A percentile compares a stretch with the other conserved stretches of the same genome.
These are phyloP conservation scores for Gastrodia elata DNA, from an alignment of 106 monocot species.

Conservation along the genomic window DNA sequence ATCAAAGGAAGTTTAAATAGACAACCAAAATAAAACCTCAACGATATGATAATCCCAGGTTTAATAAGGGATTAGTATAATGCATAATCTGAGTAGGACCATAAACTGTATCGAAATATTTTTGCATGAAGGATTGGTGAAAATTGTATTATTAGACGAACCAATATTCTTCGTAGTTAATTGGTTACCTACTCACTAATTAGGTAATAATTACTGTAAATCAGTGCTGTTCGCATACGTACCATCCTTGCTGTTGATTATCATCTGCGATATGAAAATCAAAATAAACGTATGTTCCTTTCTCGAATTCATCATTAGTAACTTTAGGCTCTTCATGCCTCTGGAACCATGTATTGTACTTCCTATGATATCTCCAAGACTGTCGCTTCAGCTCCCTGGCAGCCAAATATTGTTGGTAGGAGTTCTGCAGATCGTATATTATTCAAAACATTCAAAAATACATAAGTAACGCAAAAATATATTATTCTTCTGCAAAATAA, in stretches of 20 bases:
- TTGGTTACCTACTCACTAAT: too few relatives aligned
- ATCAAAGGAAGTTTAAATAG: too few relatives aligned
- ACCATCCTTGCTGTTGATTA: constrained; percentile 77
- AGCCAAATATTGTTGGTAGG: constrained; percentile 93
- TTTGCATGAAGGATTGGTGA: not conserved
- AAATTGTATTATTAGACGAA: not conserved
- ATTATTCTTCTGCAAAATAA: too few relatives aligned
- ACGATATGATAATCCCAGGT: too few relatives aligned
- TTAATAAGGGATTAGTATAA: too few relatives aligned
- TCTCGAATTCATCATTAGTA: constrained; percentile 86
- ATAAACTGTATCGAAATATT: too few relatives aligned
- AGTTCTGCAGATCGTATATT: constrained; percentile 64
- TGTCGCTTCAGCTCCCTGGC: constrained; percentile 88
- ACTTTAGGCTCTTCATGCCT: constrained; percentile 94
- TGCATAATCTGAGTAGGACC: too few relatives aligned
- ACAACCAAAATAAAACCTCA: too few relatives aligned
- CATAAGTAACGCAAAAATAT: constrained; percentile 12
- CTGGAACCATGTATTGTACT: constrained; percentile 99
- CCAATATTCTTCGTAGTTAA: too few relatives aligned
- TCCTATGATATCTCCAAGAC: constrained; percentile 94
- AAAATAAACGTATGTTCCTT: constrained; percentile 97
- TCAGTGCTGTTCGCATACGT: constrained; percentile 15
- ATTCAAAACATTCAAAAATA: not conserved
- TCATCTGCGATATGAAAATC: constrained; percentile 91
- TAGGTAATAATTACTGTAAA: not conserved